Base-by-base conservation (phyloP, 164 flowering plant genomes). In the Piper betle region DNA sequence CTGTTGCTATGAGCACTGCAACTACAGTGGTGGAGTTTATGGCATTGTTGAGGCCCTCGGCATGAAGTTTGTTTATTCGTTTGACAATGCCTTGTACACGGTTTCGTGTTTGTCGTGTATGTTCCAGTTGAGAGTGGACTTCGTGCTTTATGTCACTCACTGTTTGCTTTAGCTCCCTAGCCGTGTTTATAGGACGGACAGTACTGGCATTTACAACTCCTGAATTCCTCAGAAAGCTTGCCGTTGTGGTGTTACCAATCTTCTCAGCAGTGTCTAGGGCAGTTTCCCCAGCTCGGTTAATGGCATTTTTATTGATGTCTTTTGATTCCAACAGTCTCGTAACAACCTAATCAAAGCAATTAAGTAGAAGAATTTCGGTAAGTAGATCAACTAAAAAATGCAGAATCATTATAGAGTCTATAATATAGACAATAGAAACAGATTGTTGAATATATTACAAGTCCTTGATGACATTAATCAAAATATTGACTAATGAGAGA, bases 81-180 rank as follows among this genome's bases (percentile, higher is more conserved):
- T 90, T 83, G 40, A 88, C 87, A 19, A 93, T 90, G 67, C 96
- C 90, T 48, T 90, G 90, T 1, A 93, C 86, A 0, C 82, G 82
- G 43, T 64, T 83, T 60, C 94, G 73, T 3, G 98, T 90, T 54
- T 84, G 86, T 8, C 84, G 84, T 2, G 91, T 87, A 73, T 92
- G 98, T 65, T 92, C 96, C 4, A 92, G 77, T 70, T 92, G 97
- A 71, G 83, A 48, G 59, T 92, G 96, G 55, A 92, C 96, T 65
- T 86, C 96, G 39, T 93, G 96, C 72, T 93, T 93, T 58, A 93
- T 90, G 77, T 93, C 98, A 54, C 98, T 90, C 10, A 90, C 96
- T 0, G 98, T 90, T 56, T 87, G 96, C 53, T 93, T 93, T 48
- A 93, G 74, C 64, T 93, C 95, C 9, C 92, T 73, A 13, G 87